phyloP scores from a whole-genome alignment of 257 asterid species.

The Solanum peruvianum region DNA sequence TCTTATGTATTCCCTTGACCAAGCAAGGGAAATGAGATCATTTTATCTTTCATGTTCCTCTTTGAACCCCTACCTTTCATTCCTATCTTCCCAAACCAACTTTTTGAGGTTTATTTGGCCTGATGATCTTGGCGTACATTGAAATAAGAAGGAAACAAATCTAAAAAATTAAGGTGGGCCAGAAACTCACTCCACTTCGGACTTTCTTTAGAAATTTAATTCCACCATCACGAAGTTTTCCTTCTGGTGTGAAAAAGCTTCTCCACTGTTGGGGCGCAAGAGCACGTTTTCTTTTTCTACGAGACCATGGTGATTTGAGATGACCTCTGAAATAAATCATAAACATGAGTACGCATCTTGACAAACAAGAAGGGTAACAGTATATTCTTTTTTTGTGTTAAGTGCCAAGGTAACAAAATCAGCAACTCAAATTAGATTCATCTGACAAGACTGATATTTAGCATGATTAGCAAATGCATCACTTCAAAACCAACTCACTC shows the following conservation, averaged over 20 bases:
- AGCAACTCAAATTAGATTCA: background rate
- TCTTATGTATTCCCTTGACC: background rate
- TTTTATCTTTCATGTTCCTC: background rate
- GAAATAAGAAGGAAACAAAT: background rate
- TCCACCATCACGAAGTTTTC: conserved; percentile 74
- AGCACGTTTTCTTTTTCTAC: conserved; percentile 68
- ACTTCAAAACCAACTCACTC: background rate
- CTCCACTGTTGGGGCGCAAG: conserved; percentile 77
- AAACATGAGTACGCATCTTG: conserved; percentile 5
- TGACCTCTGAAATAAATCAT: conserved; percentile 47
- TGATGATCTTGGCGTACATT: background rate
- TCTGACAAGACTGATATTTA: background rate
- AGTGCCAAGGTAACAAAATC: background rate
- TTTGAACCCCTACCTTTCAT: background rate
- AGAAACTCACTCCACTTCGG: conserved; percentile 80
- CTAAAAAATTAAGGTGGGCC: background rate
- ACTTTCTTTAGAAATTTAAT: conserved; percentile 79
- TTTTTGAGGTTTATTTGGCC: background rate
- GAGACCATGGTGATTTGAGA: conserved; percentile 90
- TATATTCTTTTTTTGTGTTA: background rate
- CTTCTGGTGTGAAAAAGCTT: conserved; percentile 68
- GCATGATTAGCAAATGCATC: background rate
- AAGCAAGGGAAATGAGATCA: background rate
- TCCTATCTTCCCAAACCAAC: background rate
- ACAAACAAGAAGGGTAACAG: conserved; percentile 3